A percentile compares a stretch with the other conserved stretches of the same genome.
These are phyloP conservation scores for Huntiella omanensis DNA, from an alignment of 2,329 filamentous ascomycete species.

Conservation along the genomic window DNA sequence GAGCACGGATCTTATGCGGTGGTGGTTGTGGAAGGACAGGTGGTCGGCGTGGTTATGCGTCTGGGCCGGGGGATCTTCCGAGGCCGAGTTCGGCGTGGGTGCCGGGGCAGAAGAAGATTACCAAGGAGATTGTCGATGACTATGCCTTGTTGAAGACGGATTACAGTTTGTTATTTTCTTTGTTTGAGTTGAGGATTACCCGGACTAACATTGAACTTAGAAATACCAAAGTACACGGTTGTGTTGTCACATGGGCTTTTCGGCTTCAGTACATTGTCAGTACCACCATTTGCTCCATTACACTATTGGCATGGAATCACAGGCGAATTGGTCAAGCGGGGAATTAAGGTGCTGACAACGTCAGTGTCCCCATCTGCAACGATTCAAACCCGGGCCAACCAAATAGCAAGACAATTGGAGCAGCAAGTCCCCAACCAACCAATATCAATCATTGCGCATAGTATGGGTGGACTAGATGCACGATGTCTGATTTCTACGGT, in stretches of 20 bases:
- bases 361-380: constrained; percentile 40
- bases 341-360: constrained; percentile 38
- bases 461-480: constrained; percentile 47
- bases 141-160: background rate
- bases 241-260: constrained; percentile 47
- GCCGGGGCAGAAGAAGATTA: no score
- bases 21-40: no score
- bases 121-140: no score
- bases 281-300: constrained; percentile 32
- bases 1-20: no score
- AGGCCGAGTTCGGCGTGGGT: no score
- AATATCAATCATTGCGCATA: constrained; percentile 62
- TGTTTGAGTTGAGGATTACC: no score
- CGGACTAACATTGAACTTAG: background rate
- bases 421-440: constrained; percentile 23
- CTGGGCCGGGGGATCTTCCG: no score
- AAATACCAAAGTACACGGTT: constrained; percentile 35
- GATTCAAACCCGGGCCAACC: constrained; percentile 40
- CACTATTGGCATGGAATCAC: constrained; percentile 49
- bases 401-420: constrained; percentile 35
- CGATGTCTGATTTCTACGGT: constrained; percentile 45
- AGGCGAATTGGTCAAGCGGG: constrained; percentile 34
- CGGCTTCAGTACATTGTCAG: constrained; percentile 39
- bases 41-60: no score
- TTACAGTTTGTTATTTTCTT: background rate